Percentiles rank a stretch among this genome's conserved stretches.
Conservation (phyloP, 2,329 filamentous ascomycete species). For the Diaporthe sp. region DNA sequence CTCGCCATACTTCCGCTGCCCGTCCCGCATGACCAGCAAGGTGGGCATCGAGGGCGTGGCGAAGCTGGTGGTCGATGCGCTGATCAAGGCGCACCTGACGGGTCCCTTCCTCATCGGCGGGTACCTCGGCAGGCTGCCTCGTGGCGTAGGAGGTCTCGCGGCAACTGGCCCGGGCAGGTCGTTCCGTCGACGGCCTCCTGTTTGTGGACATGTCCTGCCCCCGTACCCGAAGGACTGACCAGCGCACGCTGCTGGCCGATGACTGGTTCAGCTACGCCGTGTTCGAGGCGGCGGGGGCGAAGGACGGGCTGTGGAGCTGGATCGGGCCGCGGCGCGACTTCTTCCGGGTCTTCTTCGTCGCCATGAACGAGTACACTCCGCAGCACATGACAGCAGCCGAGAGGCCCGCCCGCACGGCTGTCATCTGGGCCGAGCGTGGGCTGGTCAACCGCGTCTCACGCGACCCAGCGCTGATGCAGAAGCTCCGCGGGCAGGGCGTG, state of each 20-base stretch:
- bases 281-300: not conserved
- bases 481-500: too few species aligned
- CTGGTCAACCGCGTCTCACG: slow-evolving; percentile 28
- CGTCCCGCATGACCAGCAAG: slow-evolving; percentile 34
- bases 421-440: slow-evolving; percentile 30
- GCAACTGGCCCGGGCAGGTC: slow-evolving; percentile 35
- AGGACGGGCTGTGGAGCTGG: slow-evolving; percentile 6
- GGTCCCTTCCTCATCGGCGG: slow-evolving; percentile 43
- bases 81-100: slow-evolving; percentile 36
- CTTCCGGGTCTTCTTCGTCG: slow-evolving; percentile 30
- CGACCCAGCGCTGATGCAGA: slow-evolving; percentile 32
- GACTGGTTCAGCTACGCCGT: slow-evolving; percentile 26
- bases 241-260: slow-evolving; percentile 24
- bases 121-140: slow-evolving; percentile 39
- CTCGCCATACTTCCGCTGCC: slow-evolving; percentile 42
- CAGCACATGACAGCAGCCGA: slow-evolving; percentile 17
- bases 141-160: slow-evolving; percentile 41
- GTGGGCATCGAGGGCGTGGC: slow-evolving; percentile 37
- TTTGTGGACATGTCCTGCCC: slow-evolving; percentile 40
- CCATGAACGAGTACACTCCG: slow-evolving; percentile 32
- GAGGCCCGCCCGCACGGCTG: slow-evolving; percentile 16
- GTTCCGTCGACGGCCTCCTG: slow-evolving; percentile 38
- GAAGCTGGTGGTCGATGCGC: slow-evolving; percentile 37
- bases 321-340: slow-evolving; percentile 32
- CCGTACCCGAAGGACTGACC: not conserved